Base-by-base conservation (phyloP, 495 filamentous ascomycete genomes). In the Penicillium roqueforti region DNA sequence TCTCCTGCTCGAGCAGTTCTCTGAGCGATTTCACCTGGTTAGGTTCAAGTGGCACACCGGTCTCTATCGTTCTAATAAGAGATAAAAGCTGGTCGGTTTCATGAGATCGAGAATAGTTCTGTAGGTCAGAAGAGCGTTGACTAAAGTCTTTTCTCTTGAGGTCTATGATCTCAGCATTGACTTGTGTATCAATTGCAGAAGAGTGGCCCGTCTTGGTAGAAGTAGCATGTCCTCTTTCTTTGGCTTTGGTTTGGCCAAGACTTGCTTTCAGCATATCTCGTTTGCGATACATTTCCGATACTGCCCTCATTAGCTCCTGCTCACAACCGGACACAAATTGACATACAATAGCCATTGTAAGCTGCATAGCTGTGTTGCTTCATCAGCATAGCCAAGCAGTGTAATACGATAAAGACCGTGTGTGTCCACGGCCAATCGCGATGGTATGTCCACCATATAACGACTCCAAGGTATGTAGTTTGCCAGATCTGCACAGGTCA, bases 361-460 rank as follows among this genome's bases (percentile, higher is more conserved):
- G 86, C 87, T 3, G 82, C 79, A 62, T 87, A 89, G 45, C 82
- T 86, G 61, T 90, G 87, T 62, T 86, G 84, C 68, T 91, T 91
- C 87, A 91, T 90, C 42, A 89, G 55, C 78, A 89, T 83, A 1
- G 84, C 81, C 53, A 88, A 59, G 14, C 78, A 80, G 59, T 91
- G 87, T 41, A 91, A 71, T 3, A 88, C 83, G 28, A 87, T 85
- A 66, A 87, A 90, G 23, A 89, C 78, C 20, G 78, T 79, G 61
- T 80, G 86, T 26, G 88, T 86, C 87, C 87, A 91, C 18, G 85
- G 83, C 87, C 87, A 91, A 40, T 87, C 82, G 4, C 84, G 73
- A 60, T 82, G 74, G 47, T 83, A 73, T 0, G 85, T 81, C 68
- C 84, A 81, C 38, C 77, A 75, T 31, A 89, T 68, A 10, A 82